Conservation (phyloP, 352 stramenopile species). For the Phytophthora parvispora region DNA sequence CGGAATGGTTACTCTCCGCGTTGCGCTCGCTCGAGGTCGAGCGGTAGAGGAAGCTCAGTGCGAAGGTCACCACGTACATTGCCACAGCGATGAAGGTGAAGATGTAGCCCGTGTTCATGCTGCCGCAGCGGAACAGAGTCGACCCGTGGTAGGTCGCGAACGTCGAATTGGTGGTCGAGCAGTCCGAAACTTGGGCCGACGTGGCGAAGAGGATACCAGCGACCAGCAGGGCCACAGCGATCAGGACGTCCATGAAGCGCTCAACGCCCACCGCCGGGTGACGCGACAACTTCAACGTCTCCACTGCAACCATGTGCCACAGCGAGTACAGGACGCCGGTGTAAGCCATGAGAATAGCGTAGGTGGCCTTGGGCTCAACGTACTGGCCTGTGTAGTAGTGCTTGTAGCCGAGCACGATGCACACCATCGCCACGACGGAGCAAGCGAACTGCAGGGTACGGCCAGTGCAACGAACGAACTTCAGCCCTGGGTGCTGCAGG, state of each 20-base stretch:
- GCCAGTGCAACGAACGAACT: conserved; percentile 35
- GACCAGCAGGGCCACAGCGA: conserved; percentile 41
- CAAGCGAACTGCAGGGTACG: conserved; percentile 46
- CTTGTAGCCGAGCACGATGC: conserved; percentile 45
- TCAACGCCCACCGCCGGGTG: conserved; percentile 40
- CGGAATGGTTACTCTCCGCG: conserved; percentile 27
- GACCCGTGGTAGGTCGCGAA: conserved; percentile 43
- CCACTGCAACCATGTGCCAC: conserved; percentile 51
- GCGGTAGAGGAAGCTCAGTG: conserved; percentile 39
- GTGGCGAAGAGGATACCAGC: conserved; percentile 45
- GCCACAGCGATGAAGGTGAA: conserved; percentile 51
- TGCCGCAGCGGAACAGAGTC: conserved; percentile 54
- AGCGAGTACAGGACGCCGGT: conserved; percentile 52
- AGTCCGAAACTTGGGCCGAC: conserved; percentile 46
- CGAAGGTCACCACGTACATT: conserved; percentile 46
- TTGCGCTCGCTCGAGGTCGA: conserved; percentile 20
- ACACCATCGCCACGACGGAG: conserved; percentile 40
- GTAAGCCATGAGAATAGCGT: conserved; percentile 54
- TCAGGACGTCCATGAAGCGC: conserved; percentile 42
- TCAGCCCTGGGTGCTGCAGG: conserved; percentile 38
- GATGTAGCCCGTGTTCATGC: conserved; percentile 48
- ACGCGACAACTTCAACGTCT: conserved; percentile 50
- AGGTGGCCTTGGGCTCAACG: conserved; percentile 49
- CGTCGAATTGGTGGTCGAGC: conserved; percentile 35
- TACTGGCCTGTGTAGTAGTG: conserved; percentile 63